Percentiles rank a stretch among this genome's conserved stretches.
phyloP scores from a whole-genome alignment of 2,329 filamentous ascomycete genomes.

The Cadophora luteo-olivacea region DNA sequence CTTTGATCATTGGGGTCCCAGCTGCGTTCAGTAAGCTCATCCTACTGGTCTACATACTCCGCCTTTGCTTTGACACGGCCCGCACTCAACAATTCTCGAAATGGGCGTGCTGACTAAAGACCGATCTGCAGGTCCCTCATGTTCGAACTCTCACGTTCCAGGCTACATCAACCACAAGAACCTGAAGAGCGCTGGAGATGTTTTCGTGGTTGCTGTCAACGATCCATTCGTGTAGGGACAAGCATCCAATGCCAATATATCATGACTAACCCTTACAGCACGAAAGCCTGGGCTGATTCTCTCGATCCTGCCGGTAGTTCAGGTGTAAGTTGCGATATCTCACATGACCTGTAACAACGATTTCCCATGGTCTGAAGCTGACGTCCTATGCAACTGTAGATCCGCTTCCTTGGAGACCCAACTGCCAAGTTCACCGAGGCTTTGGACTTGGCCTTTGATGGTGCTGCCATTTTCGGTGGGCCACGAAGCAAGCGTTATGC shows the following conservation, averaged over 20 bases:
- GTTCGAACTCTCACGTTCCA: slow-evolving; percentile 77
- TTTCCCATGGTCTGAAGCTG: not conserved
- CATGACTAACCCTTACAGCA: slow-evolving; percentile 56
- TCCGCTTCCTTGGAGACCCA: slow-evolving; percentile 89
- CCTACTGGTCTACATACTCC: not conserved
- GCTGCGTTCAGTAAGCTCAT: slow-evolving; percentile 70
- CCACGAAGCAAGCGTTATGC: slow-evolving; percentile 88
- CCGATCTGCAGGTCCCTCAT: slow-evolving; percentile 57
- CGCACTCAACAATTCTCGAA: not conserved
- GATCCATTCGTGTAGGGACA: slow-evolving; percentile 86
- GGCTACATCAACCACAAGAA: slow-evolving; percentile 83
- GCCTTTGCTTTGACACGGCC: not conserved
- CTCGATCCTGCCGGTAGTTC: slow-evolving; percentile 78
- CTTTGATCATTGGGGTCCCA: slow-evolving; percentile 84
- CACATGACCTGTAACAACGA: not conserved
- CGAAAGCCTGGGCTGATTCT: slow-evolving; percentile 85
- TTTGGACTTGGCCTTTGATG: slow-evolving; percentile 84
- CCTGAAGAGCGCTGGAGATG: slow-evolving; percentile 79
- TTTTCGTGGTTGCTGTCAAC: slow-evolving; percentile 92
- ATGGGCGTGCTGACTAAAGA: slow-evolving; percentile 5
- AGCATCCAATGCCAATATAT: not conserved
- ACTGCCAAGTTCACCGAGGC: slow-evolving; percentile 80
- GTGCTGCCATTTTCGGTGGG: slow-evolving; percentile 79
- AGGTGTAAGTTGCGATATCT: slow-evolving; percentile 64
- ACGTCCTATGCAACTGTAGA: slow-evolving; percentile 54